Percentiles rank a stretch among this genome's conserved stretches.
These are phyloP conservation scores for Annona squamosa DNA, from an alignment of 164 flowering plant genomes.

Conservation along the genomic window DNA sequence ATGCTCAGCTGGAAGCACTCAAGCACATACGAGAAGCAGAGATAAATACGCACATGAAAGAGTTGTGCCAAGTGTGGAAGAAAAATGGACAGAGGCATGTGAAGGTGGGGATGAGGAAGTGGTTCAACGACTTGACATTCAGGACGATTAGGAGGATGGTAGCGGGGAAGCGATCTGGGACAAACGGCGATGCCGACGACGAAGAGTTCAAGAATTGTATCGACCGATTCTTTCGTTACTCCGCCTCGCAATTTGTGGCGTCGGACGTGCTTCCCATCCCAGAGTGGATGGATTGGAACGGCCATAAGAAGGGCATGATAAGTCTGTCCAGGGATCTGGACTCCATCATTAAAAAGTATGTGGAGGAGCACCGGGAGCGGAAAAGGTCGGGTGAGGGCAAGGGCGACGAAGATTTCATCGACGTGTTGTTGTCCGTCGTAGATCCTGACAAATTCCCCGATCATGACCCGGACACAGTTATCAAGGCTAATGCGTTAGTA, in stretches of 20 bases:
- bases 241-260: neutral
- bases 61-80: slow-evolving; percentile 6
- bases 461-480: slow-evolving; percentile 6
- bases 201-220: slow-evolving; percentile 4
- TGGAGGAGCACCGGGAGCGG: slow-evolving; percentile 8
- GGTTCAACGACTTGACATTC: slow-evolving; percentile 2
- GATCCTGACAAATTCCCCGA: slow-evolving; percentile 4
- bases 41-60: slow-evolving; percentile 4
- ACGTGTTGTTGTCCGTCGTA: slow-evolving; percentile 18
- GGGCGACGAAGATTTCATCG: slow-evolving; percentile 22
- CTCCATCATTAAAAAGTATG: neutral
- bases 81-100: neutral
- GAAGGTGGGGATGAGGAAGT: slow-evolving; percentile 5
- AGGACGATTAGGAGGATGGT: neutral
- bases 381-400: neutral
- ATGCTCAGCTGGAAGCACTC: slow-evolving; percentile 7
- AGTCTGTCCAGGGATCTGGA: slow-evolving; percentile 7
- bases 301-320: slow-evolving; percentile 6
- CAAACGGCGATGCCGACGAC: neutral
- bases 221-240: neutral
- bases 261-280: slow-evolving; percentile 6
- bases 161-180: slow-evolving; percentile 8
- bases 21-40: slow-evolving; percentile 7
- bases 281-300: slow-evolving; percentile 5
- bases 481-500: slow-evolving; percentile 13